phyloP scores from a whole-genome alignment of 345 rosid species.

The Camelina sativa region DNA sequence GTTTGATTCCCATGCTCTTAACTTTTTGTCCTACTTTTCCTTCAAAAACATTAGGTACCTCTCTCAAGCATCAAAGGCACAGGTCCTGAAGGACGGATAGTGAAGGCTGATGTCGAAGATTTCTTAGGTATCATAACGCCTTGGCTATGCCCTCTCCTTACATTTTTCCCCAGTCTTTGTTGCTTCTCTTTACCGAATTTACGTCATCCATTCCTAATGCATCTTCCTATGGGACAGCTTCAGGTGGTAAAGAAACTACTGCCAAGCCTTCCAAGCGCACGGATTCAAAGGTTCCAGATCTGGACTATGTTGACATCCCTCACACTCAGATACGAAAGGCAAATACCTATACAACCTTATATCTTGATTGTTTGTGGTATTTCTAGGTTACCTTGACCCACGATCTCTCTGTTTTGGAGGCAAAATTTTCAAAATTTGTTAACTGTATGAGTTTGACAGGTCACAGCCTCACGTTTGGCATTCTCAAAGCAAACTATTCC shows the following conservation, averaged over 20 bases:
- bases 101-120: slow-evolving; percentile 94
- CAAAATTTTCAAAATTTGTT: neutral
- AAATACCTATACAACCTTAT: slow-evolving; percentile 20
- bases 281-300: slow-evolving; percentile 48
- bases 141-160: slow-evolving; percentile 14
- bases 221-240: slow-evolving; percentile 56
- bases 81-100: slow-evolving; percentile 84
- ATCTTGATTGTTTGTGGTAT: neutral
- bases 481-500: slow-evolving; percentile 94
- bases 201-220: slow-evolving; percentile 25
- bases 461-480: slow-evolving; percentile 83
- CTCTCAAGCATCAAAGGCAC: slow-evolving; percentile 91
- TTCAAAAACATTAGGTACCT: slow-evolving; percentile 56
- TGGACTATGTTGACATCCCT: slow-evolving; percentile 85
- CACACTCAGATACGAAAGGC: slow-evolving; percentile 92
- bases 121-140: slow-evolving; percentile 65
- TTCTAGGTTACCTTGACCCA: neutral
- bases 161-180: neutral
- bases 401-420: neutral
- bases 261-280: slow-evolving; percentile 53
- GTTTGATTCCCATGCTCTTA: slow-evolving; percentile 11
- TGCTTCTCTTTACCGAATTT: neutral
- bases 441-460: slow-evolving; percentile 49
- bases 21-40: neutral
- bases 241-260: slow-evolving; percentile 65